phyloP scores from a whole-genome alignment of 768 basidiomycete genomes.

The Glaciozyma martinii region DNA sequence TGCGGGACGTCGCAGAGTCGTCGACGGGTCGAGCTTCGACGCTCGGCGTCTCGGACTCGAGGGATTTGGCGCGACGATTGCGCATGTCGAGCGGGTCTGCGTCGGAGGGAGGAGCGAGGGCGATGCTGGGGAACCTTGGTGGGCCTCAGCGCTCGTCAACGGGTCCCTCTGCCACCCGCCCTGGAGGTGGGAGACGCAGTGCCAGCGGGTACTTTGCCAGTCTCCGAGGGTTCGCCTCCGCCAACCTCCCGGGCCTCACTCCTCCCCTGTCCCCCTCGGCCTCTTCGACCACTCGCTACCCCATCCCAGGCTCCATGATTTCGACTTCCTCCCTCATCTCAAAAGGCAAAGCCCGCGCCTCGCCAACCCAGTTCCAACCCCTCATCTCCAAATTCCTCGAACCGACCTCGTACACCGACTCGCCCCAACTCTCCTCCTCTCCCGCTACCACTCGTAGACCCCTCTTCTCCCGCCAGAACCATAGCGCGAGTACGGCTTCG shows the following conservation, averaged over 20 bases:
- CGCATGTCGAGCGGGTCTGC: neutral
- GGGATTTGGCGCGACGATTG: neutral
- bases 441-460: neutral
- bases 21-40: neutral
- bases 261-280: conserved; percentile 23
- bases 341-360: neutral
- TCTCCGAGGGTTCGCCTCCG: conserved; percentile 10
- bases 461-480: neutral
- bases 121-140: too few species aligned
- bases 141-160: neutral
- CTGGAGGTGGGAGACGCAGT: neutral
- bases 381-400: conserved; percentile 27
- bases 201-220: conserved; percentile 24
- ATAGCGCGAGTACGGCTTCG: neutral
- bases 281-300: neutral
- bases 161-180: neutral
- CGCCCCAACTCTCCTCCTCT: conserved; percentile 2
- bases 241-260: conserved; percentile 3
- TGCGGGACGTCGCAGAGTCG: conserved; percentile 2
- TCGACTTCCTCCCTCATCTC: neutral
- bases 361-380: conserved; percentile 9
- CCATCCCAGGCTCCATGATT: neutral
- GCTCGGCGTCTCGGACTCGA: neutral
- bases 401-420: neutral
- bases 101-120: neutral